These are phyloP conservation scores for Alternaria metachromatica DNA, from an alignment of 2,329 filamentous ascomycete species.

Conservation along the genomic window DNA sequence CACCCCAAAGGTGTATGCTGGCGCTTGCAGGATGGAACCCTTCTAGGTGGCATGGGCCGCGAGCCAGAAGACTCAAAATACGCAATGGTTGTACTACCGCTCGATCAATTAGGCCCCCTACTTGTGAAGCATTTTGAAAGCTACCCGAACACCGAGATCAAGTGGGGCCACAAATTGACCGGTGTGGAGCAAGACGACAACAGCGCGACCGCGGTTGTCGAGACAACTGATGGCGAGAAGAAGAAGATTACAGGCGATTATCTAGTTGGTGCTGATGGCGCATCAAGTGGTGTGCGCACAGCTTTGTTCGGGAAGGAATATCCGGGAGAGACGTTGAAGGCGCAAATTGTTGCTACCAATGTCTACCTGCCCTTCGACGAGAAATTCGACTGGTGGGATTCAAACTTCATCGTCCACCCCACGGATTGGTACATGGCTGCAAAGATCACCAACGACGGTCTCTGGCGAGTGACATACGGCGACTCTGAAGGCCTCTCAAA, in stretches of 20 bases:
- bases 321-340: slow-evolving; percentile 66
- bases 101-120: slow-evolving; percentile 40
- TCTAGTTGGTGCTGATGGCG: slow-evolving; percentile 45
- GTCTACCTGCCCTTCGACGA: slow-evolving; percentile 66
- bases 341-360: slow-evolving; percentile 69
- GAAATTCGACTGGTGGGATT: slow-evolving; percentile 61
- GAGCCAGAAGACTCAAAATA: slow-evolving; percentile 37
- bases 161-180: slow-evolving; percentile 42
- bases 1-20: slow-evolving; percentile 53
- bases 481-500: slow-evolving; percentile 60
- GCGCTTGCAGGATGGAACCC: slow-evolving; percentile 49
- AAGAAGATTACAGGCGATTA: slow-evolving; percentile 40
- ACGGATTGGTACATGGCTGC: slow-evolving; percentile 70
- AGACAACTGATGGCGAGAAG: slow-evolving; percentile 32
- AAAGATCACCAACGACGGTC: slow-evolving; percentile 63
- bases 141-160: slow-evolving; percentile 33
- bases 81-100: slow-evolving; percentile 40
- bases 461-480: slow-evolving; percentile 70
- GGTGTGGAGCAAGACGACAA: slow-evolving; percentile 40
- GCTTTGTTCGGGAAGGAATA: slow-evolving; percentile 51
- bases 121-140: slow-evolving; percentile 39
- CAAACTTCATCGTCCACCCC: slow-evolving; percentile 68
- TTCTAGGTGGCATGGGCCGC: slow-evolving; percentile 40
- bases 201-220: slow-evolving; percentile 36
- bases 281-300: slow-evolving; percentile 41